phyloP scores from a whole-genome alignment of 2,329 filamentous ascomycete species.

The Sordariomycetes sp. region DNA sequence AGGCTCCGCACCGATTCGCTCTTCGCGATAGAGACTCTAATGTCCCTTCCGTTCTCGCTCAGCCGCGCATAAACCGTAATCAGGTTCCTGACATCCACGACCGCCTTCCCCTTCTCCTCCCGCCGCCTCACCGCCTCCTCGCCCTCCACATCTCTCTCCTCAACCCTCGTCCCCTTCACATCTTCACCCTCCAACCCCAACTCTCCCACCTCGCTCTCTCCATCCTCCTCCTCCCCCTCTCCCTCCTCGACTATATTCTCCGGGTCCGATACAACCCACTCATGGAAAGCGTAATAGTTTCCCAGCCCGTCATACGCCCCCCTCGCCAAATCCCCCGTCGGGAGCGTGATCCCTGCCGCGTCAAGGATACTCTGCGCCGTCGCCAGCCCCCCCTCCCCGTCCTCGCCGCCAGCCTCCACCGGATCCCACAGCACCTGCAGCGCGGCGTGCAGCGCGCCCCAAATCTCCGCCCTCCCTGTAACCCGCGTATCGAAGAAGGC shows the following conservation, averaged over 20 bases:
- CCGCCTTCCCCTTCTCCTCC: conserved; percentile 47
- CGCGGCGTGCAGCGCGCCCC: conserved; percentile 60
- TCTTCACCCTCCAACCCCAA: conserved; percentile 17
- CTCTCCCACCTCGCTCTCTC: conserved; percentile 8
- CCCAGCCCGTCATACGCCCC: conserved; percentile 62
- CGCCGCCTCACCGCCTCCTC: conserved; percentile 18
- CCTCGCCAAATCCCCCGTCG: conserved; percentile 57
- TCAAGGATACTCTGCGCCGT: conserved; percentile 73
- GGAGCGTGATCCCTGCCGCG: conserved; percentile 63
- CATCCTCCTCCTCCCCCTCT: conserved; percentile 14
- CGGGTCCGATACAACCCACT: conserved; percentile 57
- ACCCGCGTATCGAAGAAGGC: conserved; percentile 90
- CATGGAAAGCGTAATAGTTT: conserved; percentile 55
- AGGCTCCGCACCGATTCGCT: conserved; percentile 53
- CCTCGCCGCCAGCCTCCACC: conserved; percentile 14
- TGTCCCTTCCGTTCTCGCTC: conserved; percentile 53
- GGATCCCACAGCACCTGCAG: conserved; percentile 54
- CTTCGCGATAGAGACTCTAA: conserved; percentile 42
- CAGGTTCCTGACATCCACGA: conserved; percentile 36
- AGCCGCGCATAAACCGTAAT: conserved; percentile 48
- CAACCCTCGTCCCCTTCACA: conserved; percentile 19
- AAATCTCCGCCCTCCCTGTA: conserved; percentile 63
- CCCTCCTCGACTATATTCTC: conserved; percentile 34
- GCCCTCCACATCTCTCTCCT: conserved; percentile 21
- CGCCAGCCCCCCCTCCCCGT: conserved; percentile 28